Base-by-base conservation (phyloP, 495 filamentous ascomycete species). In the Friedmanniomyces simplex region DNA sequence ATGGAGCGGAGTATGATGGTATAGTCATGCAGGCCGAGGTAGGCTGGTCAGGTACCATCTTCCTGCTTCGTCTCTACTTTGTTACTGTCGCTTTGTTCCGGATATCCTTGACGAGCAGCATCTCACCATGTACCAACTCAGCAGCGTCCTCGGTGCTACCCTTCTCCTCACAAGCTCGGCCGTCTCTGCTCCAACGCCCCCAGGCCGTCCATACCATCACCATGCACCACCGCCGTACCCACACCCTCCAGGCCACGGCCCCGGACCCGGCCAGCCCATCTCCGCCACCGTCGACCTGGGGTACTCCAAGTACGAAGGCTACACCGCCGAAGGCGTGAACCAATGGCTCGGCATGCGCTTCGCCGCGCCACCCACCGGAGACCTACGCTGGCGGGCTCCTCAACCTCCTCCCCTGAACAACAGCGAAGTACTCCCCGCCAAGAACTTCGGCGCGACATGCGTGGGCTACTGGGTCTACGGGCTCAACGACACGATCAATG, bases 331-430 rank as follows among this genome's bases (percentile, higher is more conserved):
- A 20, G 45, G 58, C 37, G 50, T 63, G 10, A 59, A 57, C 25
- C 48, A 63, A 52, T 63, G 48, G 28, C 56, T 63, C 10, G 60
- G 55, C 5, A 42, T 63, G 11, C 57, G 41, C 6, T 63, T 46
- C 46, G 60, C 60, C 13, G 56, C 55, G n/a, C 48, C 60, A 1
- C 55, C 60, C 22, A 30, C 36, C 7, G 60, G 60, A 18, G 57
- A 63, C 51, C 50, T 63, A 5, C 46, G 60, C 16, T 63, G 54
- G 43, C 36, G 56, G 8, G 56, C 56, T 12, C 60, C 60, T 7
- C 50, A 60, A 45, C 30, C 20, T 30, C 57, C 60, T 32, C 30
- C 34, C 11, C 10, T 22, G 21, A 60, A 54, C 42, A 55, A 34
- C 42, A 46, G 39, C 42, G 24, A 3, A 11, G 41, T 55, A 6